Evolutionary conservation across 495 filamentous ascomycete species (phyloP).

Genomic region (Tuber melanosporum): DNA sequence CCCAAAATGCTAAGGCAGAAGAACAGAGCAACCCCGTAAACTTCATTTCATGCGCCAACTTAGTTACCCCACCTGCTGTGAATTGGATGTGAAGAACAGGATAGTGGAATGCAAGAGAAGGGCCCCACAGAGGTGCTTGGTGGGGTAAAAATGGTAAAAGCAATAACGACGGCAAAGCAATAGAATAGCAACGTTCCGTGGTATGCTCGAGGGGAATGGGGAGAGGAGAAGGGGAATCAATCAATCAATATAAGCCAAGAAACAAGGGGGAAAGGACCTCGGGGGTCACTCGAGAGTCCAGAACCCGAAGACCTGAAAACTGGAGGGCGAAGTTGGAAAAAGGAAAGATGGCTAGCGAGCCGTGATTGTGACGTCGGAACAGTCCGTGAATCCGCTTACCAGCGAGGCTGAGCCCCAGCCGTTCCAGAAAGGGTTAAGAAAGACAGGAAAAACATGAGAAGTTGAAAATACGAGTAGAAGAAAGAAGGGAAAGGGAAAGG

Average conservation of each 20-base stretch:
- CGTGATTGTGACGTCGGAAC: not conserved
- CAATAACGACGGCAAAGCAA: not conserved
- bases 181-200: not conserved
- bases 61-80: not conserved
- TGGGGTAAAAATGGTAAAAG: not conserved
- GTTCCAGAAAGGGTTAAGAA: not conserved
- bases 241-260: not conserved
- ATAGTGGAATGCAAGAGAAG: not conserved
- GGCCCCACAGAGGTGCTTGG: not conserved
- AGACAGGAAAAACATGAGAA: not conserved
- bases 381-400: not conserved
- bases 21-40: conserved; percentile 11
- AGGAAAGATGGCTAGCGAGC: not conserved
- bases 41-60: conserved; percentile 11
- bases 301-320: not conserved
- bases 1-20: conserved; percentile 15
- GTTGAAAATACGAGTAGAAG: not conserved
- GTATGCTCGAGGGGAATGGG: not conserved
- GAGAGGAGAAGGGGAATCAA: not conserved
- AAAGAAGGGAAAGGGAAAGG: not conserved
- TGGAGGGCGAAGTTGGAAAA: not conserved
- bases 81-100: not conserved
- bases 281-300: not conserved
- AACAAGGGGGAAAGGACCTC: not conserved
- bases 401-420: not conserved